These are phyloP conservation scores for Conticribra weissflogii DNA, from an alignment of 108 stramenopile genomes.

Conservation along the genomic window DNA sequence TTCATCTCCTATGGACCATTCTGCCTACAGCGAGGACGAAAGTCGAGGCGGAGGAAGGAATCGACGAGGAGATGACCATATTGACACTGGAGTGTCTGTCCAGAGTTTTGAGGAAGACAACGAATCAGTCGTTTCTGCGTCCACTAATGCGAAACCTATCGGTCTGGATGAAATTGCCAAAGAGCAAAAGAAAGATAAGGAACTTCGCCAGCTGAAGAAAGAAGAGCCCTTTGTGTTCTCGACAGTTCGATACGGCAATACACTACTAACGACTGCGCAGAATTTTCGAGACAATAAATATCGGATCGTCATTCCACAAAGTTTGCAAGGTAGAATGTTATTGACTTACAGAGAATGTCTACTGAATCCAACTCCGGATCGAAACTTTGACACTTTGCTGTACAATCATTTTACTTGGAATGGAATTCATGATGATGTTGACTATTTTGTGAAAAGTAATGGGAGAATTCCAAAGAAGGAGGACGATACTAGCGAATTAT, in stretches of 20 bases:
- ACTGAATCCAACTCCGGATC: slow-evolving; percentile 35
- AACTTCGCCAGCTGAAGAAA: slow-evolving; percentile 37
- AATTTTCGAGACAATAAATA: slow-evolving; percentile 45
- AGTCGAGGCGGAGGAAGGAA: background rate
- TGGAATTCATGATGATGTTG: slow-evolving; percentile 46
- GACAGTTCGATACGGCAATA: slow-evolving; percentile 39
- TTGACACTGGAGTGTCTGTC: background rate
- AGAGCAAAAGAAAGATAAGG: slow-evolving; percentile 39
- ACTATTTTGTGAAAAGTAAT: slow-evolving; percentile 32
- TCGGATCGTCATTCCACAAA: slow-evolving; percentile 34
- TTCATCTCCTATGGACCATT: no score
- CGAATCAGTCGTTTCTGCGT: no score
- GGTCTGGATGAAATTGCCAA: slow-evolving; percentile 41
- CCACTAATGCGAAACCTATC: slow-evolving; percentile 31
- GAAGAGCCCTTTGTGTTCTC: slow-evolving; percentile 46
- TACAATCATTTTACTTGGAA: slow-evolving; percentile 49
- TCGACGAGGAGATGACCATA: background rate
- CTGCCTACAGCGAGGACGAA: no score
- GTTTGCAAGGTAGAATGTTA: slow-evolving; percentile 43
- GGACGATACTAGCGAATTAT: slow-evolving; percentile 10
- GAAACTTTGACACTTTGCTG: slow-evolving; percentile 38
- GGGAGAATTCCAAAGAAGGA: slow-evolving; percentile 29
- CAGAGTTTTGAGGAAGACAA: no score
- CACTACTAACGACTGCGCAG: slow-evolving; percentile 37
- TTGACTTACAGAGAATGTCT: slow-evolving; percentile 34